These are phyloP conservation scores for Solanum lignicaule DNA, from an alignment of 257 asterid species.

Conservation along the genomic window DNA sequence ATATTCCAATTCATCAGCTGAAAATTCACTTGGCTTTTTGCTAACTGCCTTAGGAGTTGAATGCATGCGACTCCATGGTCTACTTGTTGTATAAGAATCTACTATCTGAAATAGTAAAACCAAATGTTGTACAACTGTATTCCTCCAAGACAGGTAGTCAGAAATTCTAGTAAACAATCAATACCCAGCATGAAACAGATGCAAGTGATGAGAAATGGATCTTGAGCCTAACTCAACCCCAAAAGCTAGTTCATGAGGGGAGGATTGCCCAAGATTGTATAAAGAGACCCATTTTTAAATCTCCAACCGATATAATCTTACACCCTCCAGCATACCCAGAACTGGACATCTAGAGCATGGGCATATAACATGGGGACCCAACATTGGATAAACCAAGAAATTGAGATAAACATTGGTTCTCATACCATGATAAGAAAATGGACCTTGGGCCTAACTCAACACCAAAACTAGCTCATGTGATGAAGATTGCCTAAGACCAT, in stretches of 20 bases:
- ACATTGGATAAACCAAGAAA: neutral
- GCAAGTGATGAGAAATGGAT: neutral
- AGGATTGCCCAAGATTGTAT: neutral
- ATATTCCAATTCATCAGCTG: constrained; percentile 37
- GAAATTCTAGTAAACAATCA: neutral
- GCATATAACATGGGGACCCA: neutral
- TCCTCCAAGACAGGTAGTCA: neutral
- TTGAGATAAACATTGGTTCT: neutral
- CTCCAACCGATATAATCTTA: neutral
- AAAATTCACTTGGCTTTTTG: constrained; percentile 35
- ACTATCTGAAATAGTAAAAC: constrained; percentile 36
- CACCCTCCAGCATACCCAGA: neutral
- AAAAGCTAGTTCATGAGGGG: neutral
- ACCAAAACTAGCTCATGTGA: neutral
- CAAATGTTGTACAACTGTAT: neutral
- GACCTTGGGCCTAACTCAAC: neutral
- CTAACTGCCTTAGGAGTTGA: constrained; percentile 21
- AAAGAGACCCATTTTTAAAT: neutral
- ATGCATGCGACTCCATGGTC: constrained; percentile 53
- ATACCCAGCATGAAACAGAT: neutral
- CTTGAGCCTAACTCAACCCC: neutral
- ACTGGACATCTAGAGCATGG: neutral
- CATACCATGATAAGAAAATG: neutral
- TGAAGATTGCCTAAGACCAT: neutral
- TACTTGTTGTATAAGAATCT: constrained; percentile 33